These are phyloP conservation scores for Neurospora sp. DNA, from an alignment of 495 filamentous ascomycete species.

Conservation along the genomic window DNA sequence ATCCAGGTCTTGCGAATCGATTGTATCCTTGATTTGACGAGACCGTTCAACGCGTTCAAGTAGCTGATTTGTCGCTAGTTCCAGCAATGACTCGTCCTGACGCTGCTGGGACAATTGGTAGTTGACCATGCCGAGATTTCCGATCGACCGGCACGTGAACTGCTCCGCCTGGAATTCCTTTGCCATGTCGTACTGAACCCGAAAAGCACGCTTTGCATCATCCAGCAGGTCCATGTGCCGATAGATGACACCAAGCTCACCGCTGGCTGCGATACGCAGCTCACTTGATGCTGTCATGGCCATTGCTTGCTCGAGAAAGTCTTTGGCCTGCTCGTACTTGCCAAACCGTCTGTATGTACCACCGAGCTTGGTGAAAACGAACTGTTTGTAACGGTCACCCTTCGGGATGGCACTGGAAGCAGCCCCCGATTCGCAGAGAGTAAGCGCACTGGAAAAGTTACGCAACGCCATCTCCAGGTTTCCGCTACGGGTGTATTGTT, in stretches of 20 bases:
- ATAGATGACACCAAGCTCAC: conserved; percentile 23
- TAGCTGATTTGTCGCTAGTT: conserved; percentile 4
- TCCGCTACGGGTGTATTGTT: background rate
- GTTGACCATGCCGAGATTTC: conserved; percentile 25
- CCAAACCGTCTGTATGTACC: conserved; percentile 14
- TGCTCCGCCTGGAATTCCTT: conserved; percentile 7
- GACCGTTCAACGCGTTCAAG: conserved; percentile 1
- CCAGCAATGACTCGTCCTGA: background rate
- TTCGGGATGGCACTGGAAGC: background rate
- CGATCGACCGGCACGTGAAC: conserved; percentile 22
- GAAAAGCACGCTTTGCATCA: conserved; percentile 12
- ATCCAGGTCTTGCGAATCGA: background rate
- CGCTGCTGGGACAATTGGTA: conserved; percentile 17
- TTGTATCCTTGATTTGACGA: background rate
- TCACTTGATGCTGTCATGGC: background rate
- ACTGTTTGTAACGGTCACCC: background rate
- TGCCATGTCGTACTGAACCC: conserved; percentile 16
- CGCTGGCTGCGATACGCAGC: conserved; percentile 8
- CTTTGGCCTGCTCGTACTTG: conserved; percentile 12
- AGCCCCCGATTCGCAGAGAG: conserved; percentile 1
- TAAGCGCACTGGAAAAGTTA: conserved; percentile 4
- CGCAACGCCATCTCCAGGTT: background rate
- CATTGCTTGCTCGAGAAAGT: conserved; percentile 2
- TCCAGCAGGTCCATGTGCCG: conserved; percentile 15
- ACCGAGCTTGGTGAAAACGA: conserved; percentile 8